Base-by-base conservation (phyloP, 176 grass and related monocot genomes). In the Rhipidocladum racemiflorum region DNA sequence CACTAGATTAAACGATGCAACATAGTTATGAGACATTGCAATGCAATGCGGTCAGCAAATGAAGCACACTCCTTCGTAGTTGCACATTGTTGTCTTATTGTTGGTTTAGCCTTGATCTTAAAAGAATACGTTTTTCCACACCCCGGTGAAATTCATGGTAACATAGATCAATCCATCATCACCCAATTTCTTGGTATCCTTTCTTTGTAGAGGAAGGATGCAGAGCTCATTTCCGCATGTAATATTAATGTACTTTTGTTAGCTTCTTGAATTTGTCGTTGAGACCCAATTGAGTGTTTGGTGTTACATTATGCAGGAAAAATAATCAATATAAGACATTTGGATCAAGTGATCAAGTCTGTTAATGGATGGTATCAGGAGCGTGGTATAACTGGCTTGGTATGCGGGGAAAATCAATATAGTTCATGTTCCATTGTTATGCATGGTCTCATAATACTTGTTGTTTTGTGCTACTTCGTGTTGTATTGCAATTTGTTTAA, bases 241-340 rank as follows among this genome's bases (percentile, higher is more conserved):
- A 77, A 81, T 76, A 39, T 65, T 35, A 29, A 45, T 46, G 6
- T 50, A 34, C 66, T 50, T 46, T 23, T 82, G 38, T 38, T 70
- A 56, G 23, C 54, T 61, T 67, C 20, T 34, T 2, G 1, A 7
- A 15, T 49, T 54, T 74, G 67, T 49, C 68, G 42, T 77, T 54
- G 3, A 35, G 38, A 42, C 61, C 16, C 70, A 78, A 27, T 87
- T 73, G 38, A 69, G 57, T 84, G 75, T 51, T 86, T 61, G 16
- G 36, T 88, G 32, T 95, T 88, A 72, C 85, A 82, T 85, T 91
- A 71, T 88, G 89, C 85, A 95, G 96, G 92, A 11, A 95, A 95
- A 86, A 99, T 99, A 79, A 90, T 99, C 55, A 95, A 99, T 71
- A 88, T 93, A 87, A 87, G 91, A 63, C 96, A 95, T 90, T 87